Base-by-base conservation (phyloP, 164 flowering plant species). In the Umbilicus rupestris region DNA sequence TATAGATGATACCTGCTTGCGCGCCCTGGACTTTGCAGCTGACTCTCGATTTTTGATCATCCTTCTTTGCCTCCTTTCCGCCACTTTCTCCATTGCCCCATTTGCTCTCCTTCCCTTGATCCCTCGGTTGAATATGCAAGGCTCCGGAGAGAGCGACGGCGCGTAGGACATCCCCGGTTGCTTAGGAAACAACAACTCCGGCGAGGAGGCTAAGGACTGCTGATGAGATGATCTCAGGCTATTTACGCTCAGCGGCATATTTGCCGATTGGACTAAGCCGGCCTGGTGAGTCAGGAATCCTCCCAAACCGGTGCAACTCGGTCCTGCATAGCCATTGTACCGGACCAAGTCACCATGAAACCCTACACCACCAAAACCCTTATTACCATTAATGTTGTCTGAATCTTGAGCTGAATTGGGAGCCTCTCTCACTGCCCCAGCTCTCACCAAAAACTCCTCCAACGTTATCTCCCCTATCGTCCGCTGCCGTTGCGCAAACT, bases 371-470 rank as follows among this genome's bases (percentile, higher is more conserved):
- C n/a, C n/a, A n/a, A n/a, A n/a, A n/a, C n/a, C n/a, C n/a, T 39
- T 65, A 49, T 60, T 67, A 14, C 49, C 75, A 33, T 33, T n/a
- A n/a, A n/a, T 52, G 29, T 58, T 71, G 35, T 39, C 63, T 28
- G 64, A 7, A n/a, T 31, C 44, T 9, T 44, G 39, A 30, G 57
- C 69, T 44, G 73, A 57, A 5, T 75, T 76, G 28, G 80, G 75
- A 67, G 82, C 96, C 74, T 87, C 92, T 7, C 79, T 79, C 22
- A 80, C 94, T 1, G 82, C 89, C 16, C 88, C 96, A 7, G 92
- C 89, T 74, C 80, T 89, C 19, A 84, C 77, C 78, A 92, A 68
- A 67, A 82, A 92, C 76, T 87, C 96, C 83, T 92, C 97, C 76
- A 92, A 70, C 12, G 96, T 92, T 74, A 89, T 85, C 80, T 69